Evolutionary conservation across 805 yeast species (phyloP), one percentile per base, ranked within the genome.

Genomic region (Ogataea angusta): DNA sequence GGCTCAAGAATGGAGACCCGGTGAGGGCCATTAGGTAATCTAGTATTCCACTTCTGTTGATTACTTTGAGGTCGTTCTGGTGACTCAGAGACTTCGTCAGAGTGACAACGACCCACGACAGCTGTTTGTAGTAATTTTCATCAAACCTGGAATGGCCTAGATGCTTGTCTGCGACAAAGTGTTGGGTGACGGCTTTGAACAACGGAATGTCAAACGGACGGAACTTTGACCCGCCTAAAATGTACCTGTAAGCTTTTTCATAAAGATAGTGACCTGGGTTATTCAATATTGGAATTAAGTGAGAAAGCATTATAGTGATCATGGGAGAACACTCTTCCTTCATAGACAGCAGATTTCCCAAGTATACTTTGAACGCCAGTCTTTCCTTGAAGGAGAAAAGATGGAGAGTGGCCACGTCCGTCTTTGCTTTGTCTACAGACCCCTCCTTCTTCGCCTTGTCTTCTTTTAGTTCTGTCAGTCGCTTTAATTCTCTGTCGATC

Each of bases 201-300:
- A 76, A 51, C 3, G 83, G 82, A 30, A 77, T 52, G 18, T 72
- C 78, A 38, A 51, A 55, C 5, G 54, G 38, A 45, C 63, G 63
- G 34, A 73, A 54, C 12, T 56, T 58, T 3, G 86, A 81, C 27
- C 76, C 75, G 4, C 76, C 64, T 26, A 87, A 64, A 9, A 89
- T 69, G 72, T 80, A 87, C 43, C 82, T 73, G 51, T 71, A 77
- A 0, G 78, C 76, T 49, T 78, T 77, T 47, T 89, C 96, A 59
- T 82, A 85, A 15, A 91, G 59, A 51, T 71, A 73, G 47, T 86
- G 91, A 0, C 80, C 77, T 0, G 97, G 96, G 46, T 81, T 78
- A 5, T 70, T 59, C 43, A 86, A 57, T 2, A 86, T 67, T 3
- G 77, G 74, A 4, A 78, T 63, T 27, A 88, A 57, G 37, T 75